phyloP scores from a whole-genome alignment of 176 grass and related monocot species.

The Alloteropsis semialata region DNA sequence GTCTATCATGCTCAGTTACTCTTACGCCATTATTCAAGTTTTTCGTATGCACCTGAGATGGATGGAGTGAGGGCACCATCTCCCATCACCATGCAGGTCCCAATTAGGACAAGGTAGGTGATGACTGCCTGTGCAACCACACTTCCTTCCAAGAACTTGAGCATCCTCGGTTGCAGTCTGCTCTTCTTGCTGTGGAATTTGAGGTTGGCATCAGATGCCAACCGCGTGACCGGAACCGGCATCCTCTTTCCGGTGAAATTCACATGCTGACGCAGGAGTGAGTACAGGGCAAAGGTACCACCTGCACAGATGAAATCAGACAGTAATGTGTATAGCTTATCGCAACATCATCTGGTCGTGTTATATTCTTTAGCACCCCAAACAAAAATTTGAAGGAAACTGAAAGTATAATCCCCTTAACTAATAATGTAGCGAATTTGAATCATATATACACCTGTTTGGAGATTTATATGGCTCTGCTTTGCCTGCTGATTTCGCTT shows the following conservation, averaged over 20 bases:
- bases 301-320: slow-evolving; percentile 25
- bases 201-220: slow-evolving; percentile 63
- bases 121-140: slow-evolving; percentile 45
- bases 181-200: slow-evolving; percentile 56
- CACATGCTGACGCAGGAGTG: slow-evolving; percentile 67
- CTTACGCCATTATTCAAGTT: background rate
- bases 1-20: background rate
- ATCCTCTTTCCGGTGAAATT: slow-evolving; percentile 60
- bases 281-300: slow-evolving; percentile 88
- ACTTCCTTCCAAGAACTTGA: slow-evolving; percentile 54
- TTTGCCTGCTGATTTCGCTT: no score
- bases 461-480: no score
- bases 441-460: no score
- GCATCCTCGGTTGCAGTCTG: slow-evolving; percentile 34
- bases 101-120: slow-evolving; percentile 59
- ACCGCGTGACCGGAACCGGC: slow-evolving; percentile 43
- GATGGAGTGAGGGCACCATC: slow-evolving; percentile 82
- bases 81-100: slow-evolving; percentile 82
- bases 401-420: background rate
- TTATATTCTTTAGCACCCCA: background rate
- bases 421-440: no score
- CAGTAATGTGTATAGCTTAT: background rate
- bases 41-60: slow-evolving; percentile 58
- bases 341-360: background rate
- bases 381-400: background rate